Evolutionary conservation across 2,329 filamentous ascomycete species (phyloP).

Genomic region (Stachybotrys elegans): DNA sequence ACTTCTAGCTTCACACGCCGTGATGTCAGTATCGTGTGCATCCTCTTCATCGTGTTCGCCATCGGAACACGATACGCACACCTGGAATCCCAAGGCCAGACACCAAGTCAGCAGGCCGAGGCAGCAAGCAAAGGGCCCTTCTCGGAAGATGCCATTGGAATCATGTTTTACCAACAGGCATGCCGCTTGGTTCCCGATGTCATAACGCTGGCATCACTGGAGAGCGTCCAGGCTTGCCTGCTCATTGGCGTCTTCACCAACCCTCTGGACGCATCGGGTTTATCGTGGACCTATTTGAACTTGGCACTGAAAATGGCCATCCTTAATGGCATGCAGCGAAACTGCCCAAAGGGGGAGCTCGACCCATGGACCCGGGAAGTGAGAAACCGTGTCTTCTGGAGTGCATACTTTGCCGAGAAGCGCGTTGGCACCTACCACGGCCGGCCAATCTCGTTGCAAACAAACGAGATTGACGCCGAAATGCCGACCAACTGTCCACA

Average conservation of each 20-base stretch:
- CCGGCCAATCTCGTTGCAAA: conserved; percentile 47
- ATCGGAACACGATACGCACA: conserved; percentile 48
- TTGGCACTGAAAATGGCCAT: conserved; percentile 52
- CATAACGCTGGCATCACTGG: conserved; percentile 49
- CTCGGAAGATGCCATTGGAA: conserved; percentile 48
- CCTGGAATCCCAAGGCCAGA: conserved; percentile 28
- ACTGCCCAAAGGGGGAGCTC: conserved; percentile 40
- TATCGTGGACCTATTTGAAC: conserved; percentile 53
- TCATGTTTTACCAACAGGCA: conserved; percentile 52
- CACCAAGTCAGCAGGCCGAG: too few species aligned
- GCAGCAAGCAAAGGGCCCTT: conserved; percentile 18
- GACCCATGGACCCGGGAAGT: conserved; percentile 44
- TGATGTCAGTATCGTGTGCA: conserved; percentile 37
- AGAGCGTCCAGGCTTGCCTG: conserved; percentile 53
- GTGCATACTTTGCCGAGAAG: conserved; percentile 52
- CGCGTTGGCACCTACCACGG: conserved; percentile 53
- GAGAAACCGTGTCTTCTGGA: conserved; percentile 54
- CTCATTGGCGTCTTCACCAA: conserved; percentile 51
- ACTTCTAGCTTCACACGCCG: conserved; percentile 29
- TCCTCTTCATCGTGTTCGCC: conserved; percentile 41
- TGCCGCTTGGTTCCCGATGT: conserved; percentile 50
- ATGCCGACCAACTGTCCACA: conserved; percentile 41
- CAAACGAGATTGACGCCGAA: conserved; percentile 48
- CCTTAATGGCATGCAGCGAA: conserved; percentile 56
- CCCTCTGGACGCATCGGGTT: conserved; percentile 49